Percentiles rank a stretch among this genome's conserved stretches.
Evolutionary conservation across 2,329 filamentous ascomycete genomes (phyloP).

Genomic region (Bipolaris sorokiniana): DNA sequence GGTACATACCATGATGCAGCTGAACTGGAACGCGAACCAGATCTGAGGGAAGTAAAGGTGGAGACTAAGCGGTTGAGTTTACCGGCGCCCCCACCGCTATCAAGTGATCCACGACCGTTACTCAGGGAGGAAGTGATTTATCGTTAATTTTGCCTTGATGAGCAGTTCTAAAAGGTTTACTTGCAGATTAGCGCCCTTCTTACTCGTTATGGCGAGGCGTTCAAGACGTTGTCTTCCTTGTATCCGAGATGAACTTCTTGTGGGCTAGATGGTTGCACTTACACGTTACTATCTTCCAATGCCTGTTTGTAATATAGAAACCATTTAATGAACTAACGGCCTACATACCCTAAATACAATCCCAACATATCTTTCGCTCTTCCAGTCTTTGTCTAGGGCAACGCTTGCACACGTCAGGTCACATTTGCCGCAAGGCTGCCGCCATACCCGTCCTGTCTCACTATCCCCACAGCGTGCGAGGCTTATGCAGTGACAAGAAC

Average conservation of each 20-base stretch:
- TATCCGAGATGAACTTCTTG: neutral
- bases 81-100: conserved; percentile 23
- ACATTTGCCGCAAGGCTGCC: neutral
- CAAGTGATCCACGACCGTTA: conserved; percentile 18
- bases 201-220: neutral
- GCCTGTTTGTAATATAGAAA: neutral
- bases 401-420: neutral
- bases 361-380: neutral
- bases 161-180: too few relatives aligned
- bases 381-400: neutral
- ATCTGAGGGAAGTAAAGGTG: conserved; percentile 37
- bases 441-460: neutral
- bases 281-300: neutral
- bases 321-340: conserved; percentile 2
- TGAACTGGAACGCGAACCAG: conserved; percentile 42
- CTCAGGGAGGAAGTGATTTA: conserved; percentile 28
- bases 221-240: neutral
- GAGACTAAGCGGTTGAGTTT: conserved; percentile 28
- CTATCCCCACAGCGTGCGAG: neutral
- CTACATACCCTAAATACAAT: neutral
- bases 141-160: conserved; percentile 8
- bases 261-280: neutral
- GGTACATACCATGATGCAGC: conserved; percentile 41
- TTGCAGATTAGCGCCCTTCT: neutral
- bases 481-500: neutral